A percentile compares a stretch with the other conserved stretches of the same genome.
These are phyloP conservation scores for Imleria badia DNA, from an alignment of 768 basidiomycete genomes.

Conservation along the genomic window DNA sequence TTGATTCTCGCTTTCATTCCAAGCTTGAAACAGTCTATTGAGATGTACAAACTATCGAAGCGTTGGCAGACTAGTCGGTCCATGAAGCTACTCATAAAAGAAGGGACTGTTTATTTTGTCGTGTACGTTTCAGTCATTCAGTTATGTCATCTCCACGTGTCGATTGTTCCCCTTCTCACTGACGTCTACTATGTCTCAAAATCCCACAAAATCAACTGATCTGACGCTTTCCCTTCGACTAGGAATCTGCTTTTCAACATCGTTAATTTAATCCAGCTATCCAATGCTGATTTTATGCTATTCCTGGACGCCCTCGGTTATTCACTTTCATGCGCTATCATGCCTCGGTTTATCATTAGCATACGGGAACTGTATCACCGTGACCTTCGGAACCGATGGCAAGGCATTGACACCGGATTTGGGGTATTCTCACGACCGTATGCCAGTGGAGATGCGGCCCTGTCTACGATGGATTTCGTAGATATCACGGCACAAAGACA, in stretches of 20 bases:
- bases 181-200: neutral
- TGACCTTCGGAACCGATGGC: neutral
- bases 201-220: neutral
- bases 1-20: neutral
- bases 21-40: neutral
- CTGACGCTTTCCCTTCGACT: too few relatives aligned
- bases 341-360: slow-evolving; percentile 14
- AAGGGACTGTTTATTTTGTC: slow-evolving; percentile 10
- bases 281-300: neutral
- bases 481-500: neutral
- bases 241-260: slow-evolving; percentile 4
- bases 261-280: neutral
- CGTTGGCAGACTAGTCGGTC: neutral
- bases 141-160: neutral
- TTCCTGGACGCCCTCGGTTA: neutral
- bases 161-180: neutral
- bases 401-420: slow-evolving; percentile 10
- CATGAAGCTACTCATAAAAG: slow-evolving; percentile 1
- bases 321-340: neutral
- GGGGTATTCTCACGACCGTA: neutral
- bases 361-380: slow-evolving; percentile 2
- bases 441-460: neutral
- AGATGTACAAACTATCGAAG: slow-evolving; percentile 3
- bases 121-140: neutral
- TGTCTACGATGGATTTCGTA: neutral